phyloP scores from a whole-genome alignment of 2,329 filamentous ascomycete species.

The Cercospora janseana region DNA sequence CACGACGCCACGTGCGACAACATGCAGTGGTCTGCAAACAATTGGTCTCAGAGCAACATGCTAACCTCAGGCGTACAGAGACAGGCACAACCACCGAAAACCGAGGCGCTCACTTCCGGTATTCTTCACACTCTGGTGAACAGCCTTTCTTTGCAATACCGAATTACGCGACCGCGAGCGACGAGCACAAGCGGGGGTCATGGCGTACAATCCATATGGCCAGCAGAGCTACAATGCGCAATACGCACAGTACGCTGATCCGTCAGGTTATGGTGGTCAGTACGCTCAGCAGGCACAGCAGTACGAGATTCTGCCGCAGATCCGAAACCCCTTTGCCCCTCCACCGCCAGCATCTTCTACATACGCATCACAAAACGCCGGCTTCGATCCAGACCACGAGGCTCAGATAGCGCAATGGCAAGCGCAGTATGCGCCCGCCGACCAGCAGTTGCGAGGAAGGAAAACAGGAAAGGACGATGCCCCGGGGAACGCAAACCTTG shows the following conservation, averaged over 20 bases:
- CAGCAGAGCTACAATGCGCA: constrained; percentile 23
- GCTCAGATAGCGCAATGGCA: constrained; percentile 95
- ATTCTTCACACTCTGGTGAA: neutral
- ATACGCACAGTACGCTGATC: constrained; percentile 23
- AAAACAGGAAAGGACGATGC: constrained; percentile 22
- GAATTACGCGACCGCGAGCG: neutral
- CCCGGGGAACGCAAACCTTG: constrained; percentile 21
- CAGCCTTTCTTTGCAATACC: neutral
- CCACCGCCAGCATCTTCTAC: constrained; percentile 37
- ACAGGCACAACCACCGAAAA: neutral
- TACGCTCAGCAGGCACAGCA: constrained; percentile 34
- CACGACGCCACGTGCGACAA: too few species aligned
- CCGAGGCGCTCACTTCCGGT: neutral
- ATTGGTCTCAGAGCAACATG: too few species aligned
- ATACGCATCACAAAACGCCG: constrained; percentile 38
- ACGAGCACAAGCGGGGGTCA: constrained; percentile 4
- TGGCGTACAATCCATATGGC: constrained; percentile 25
- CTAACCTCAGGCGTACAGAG: too few species aligned
- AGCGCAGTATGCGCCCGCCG: constrained; percentile 47
- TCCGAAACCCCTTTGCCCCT: constrained; percentile 76
- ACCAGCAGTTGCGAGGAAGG: constrained; percentile 21
- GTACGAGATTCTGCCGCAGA: constrained; percentile 58
- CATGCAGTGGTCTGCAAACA: too few species aligned
- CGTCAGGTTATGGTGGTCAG: constrained; percentile 32
- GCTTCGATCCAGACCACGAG: constrained; percentile 74